Evolutionary conservation across 2,329 filamentous ascomycete genomes (phyloP).

Genomic region (Aspergillus puulaauensis): DNA sequence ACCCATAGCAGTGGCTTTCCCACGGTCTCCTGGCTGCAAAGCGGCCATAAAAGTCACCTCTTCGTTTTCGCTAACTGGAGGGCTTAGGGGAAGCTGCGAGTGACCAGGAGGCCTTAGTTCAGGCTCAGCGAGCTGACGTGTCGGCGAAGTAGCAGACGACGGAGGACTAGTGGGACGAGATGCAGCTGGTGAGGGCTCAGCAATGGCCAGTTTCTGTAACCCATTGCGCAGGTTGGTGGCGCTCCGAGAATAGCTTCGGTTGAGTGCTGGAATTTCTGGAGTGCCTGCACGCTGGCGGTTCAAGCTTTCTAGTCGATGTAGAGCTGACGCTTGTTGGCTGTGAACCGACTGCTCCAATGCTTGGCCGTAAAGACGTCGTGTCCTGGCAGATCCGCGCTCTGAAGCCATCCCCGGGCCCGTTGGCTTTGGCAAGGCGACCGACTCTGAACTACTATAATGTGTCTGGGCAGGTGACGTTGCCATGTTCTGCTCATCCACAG

Average conservation of each 20-base stretch:
- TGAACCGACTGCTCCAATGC: constrained; percentile 76
- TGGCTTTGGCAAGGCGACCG: constrained; percentile 26
- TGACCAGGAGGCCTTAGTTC: constrained; percentile 26
- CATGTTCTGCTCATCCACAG: constrained; percentile 69
- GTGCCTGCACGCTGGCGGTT: constrained; percentile 64
- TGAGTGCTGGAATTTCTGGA: constrained; percentile 48
- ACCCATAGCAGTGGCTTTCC: constrained; percentile 75
- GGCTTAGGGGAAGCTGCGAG: constrained; percentile 61
- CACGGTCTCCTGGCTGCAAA: constrained; percentile 72
- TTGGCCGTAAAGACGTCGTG: constrained; percentile 77
- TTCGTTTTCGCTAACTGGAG: constrained; percentile 69
- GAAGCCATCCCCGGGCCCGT: constrained; percentile 39
- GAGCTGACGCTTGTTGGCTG: constrained; percentile 73
- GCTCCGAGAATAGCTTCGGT: constrained; percentile 53
- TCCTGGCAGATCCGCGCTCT: constrained; percentile 68
- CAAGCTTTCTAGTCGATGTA: constrained; percentile 78
- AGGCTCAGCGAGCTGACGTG: constrained; percentile 40
- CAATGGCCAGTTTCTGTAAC: constrained; percentile 35
- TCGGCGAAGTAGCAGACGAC: constrained; percentile 37
- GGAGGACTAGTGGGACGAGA: constrained; percentile 43
- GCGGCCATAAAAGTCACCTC: constrained; percentile 64
- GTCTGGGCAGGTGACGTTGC: constrained; percentile 25
- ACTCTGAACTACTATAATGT: constrained; percentile 16
- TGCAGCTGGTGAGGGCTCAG: constrained; percentile 21
- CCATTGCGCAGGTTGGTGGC: constrained; percentile 65